phyloP scores from a whole-genome alignment of 768 basidiomycete genomes.

The Russula sp. region DNA sequence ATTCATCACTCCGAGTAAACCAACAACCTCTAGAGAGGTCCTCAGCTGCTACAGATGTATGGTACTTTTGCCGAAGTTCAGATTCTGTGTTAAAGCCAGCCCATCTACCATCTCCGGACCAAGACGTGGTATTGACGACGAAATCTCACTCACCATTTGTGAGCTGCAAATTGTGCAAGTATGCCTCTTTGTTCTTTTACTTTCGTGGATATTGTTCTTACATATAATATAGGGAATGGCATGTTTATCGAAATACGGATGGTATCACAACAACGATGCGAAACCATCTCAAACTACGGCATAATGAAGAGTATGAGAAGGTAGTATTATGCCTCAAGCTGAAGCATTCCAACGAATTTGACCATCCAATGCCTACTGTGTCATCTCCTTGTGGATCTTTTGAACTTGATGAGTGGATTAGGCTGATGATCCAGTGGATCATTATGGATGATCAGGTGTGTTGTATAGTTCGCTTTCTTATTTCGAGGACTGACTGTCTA shows the following conservation, averaged over 20 bases:
- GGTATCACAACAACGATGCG: background rate
- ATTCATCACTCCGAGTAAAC: too few relatives aligned
- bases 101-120: background rate
- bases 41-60: background rate
- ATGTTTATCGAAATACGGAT: background rate
- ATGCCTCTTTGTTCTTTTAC: background rate
- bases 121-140: background rate
- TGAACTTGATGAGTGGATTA: background rate
- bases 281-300: background rate
- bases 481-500: accelerated
- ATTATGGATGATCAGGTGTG: background rate
- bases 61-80: background rate
- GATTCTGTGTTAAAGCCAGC: background rate
- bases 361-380: background rate
- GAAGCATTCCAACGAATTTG: background rate
- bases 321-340: background rate
- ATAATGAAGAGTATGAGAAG: background rate
- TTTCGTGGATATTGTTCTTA: background rate
- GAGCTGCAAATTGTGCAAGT: background rate
- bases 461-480: background rate
- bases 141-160: background rate
- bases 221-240: background rate
- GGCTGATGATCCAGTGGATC: background rate
- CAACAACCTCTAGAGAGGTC: background rate
- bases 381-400: background rate